Conservation (phyloP, 345 rosid species). For the Cardamine chenopodiifolia region DNA sequence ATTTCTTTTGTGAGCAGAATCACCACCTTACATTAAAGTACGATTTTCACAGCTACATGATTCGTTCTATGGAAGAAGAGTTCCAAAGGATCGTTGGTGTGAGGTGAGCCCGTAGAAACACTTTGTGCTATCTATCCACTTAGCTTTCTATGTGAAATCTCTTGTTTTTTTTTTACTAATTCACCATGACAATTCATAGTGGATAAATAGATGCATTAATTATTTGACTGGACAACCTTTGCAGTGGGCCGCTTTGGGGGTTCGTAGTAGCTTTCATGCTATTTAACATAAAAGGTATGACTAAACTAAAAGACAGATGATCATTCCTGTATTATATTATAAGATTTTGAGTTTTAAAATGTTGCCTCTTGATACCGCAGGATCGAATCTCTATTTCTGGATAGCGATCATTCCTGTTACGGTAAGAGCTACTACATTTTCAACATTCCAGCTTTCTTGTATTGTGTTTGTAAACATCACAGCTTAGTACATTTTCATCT, state of each 20-base stretch:
- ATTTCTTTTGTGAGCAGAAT: slow-evolving; percentile 57
- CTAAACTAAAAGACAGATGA: neutral
- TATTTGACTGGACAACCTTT: neutral
- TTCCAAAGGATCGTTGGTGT: slow-evolving; percentile 93
- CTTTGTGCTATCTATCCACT: neutral
- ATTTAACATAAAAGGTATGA: slow-evolving; percentile 80
- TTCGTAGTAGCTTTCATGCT: slow-evolving; percentile 96
- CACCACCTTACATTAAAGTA: slow-evolving; percentile 71
- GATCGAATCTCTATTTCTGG: slow-evolving; percentile 98
- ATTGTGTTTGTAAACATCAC: neutral
- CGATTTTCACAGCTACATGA: slow-evolving; percentile 96
- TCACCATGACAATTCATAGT: neutral
- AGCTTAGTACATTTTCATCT: neutral
- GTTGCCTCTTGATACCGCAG: slow-evolving; percentile 45
- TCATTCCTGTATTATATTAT: neutral
- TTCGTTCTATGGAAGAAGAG: slow-evolving; percentile 99
- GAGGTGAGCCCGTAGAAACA: slow-evolving; percentile 49
- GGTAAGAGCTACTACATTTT: slow-evolving; percentile 48
- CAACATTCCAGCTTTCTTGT: neutral
- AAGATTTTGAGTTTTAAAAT: neutral
- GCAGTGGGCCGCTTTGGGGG: slow-evolving; percentile 91
- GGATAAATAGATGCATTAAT: too few species aligned
- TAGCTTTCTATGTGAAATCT: neutral
- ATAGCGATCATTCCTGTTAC: slow-evolving; percentile 84
- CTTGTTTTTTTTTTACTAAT: neutral